Conservation (phyloP, 2,329 filamentous ascomycete species). For the Gyromitra esculenta region DNA sequence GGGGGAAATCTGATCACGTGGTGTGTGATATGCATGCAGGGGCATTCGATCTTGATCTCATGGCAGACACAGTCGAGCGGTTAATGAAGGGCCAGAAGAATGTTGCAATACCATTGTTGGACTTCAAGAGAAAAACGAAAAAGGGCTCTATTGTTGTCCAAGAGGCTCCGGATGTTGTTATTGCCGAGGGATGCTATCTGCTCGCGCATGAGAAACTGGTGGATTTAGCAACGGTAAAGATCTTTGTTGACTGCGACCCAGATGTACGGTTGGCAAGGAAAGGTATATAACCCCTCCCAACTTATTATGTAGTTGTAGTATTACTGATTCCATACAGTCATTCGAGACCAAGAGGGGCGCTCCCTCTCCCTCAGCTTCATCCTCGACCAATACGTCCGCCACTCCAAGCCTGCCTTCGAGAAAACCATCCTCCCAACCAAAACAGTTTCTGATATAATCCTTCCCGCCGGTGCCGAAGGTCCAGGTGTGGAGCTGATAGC, state of each 20-base stretch:
- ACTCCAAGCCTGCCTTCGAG: constrained; percentile 57
- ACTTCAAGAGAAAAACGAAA: constrained; percentile 42
- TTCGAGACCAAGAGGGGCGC: constrained; percentile 53
- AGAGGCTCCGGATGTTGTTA: constrained; percentile 53
- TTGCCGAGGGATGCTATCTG: constrained; percentile 56
- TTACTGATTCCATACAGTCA: constrained; percentile 37
- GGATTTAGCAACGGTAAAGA: constrained; percentile 54
- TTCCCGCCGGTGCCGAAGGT: constrained; percentile 53
- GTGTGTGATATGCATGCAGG: constrained; percentile 30
- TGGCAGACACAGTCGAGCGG: constrained; percentile 51
- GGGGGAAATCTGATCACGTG: constrained; percentile 31
- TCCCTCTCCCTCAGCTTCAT: constrained; percentile 55
- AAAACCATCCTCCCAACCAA: constrained; percentile 50
- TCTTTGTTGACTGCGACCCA: constrained; percentile 56
- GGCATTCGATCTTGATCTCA: constrained; percentile 54
- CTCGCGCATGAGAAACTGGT: constrained; percentile 54
- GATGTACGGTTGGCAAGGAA: constrained; percentile 54
- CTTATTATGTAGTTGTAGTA: background rate
- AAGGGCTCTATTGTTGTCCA: constrained; percentile 25
- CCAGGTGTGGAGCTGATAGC: constrained; percentile 57
- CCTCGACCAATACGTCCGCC: constrained; percentile 56
- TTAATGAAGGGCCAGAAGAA: constrained; percentile 43
- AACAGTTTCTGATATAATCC: constrained; percentile 51
- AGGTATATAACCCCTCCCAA: constrained; percentile 6
- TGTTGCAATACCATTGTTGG: constrained; percentile 47